phyloP scores from a whole-genome alignment of 2,329 filamentous ascomycete species.

The Esteya vermicola region DNA sequence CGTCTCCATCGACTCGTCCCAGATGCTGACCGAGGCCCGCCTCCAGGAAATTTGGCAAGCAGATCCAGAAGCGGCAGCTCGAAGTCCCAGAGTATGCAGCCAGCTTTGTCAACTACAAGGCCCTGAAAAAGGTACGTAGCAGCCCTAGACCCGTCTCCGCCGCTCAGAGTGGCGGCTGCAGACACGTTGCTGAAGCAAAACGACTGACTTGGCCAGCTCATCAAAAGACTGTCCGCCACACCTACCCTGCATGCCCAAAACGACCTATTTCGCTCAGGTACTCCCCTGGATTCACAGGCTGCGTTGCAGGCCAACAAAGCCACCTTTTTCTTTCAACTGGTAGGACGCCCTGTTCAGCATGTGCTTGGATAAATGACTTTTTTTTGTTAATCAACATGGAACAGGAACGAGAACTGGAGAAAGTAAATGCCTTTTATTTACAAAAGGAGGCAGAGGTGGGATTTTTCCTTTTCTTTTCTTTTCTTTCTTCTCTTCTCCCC shows the following conservation, averaged over 20 bases:
- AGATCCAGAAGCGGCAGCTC: conserved; percentile 97
- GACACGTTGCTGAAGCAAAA: too few relatives aligned
- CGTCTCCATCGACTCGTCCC: background rate
- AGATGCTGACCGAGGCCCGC: background rate
- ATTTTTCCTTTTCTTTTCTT: conserved; percentile 8
- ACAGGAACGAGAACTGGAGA: conserved; percentile 93
- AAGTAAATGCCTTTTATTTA: conserved; percentile 94
- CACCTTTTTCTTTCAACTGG: conserved; percentile 95
- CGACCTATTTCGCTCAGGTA: conserved; percentile 34
- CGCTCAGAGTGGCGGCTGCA: background rate
- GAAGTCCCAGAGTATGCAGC: conserved; percentile 98
- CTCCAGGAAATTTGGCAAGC: conserved; percentile 96
- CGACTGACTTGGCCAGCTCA: too few relatives aligned
- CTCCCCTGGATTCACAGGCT: conserved; percentile 60
- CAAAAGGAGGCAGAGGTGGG: conserved; percentile 94
- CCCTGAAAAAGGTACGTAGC: conserved; percentile 67
- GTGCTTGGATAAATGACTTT: too few relatives aligned
- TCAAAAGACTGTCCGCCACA: conserved; percentile 92
- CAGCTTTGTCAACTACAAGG: conserved; percentile 99
- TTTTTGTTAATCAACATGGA: conserved; percentile 26
- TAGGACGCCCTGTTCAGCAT: too few relatives aligned
- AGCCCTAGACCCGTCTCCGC: background rate
- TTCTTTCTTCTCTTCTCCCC: background rate
- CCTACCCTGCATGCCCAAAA: conserved; percentile 69
- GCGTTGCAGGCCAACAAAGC: conserved; percentile 93